Conservation (phyloP, 768 basidiomycete species). For the Phanerochaete carnosa region DNA sequence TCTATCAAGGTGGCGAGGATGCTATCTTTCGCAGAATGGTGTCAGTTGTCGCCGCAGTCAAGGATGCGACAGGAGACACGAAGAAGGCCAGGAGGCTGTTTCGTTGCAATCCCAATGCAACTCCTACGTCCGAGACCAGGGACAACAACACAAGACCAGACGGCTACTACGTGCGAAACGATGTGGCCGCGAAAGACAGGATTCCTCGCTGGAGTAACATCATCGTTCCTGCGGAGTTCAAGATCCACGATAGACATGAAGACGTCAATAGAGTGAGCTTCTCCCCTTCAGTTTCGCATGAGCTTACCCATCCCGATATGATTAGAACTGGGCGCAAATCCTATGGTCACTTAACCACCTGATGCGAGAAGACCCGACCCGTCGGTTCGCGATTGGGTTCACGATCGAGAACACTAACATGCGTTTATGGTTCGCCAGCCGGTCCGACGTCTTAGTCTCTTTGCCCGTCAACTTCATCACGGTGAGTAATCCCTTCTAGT, state of each 20-base stretch:
- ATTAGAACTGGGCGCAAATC: constrained; percentile 13
- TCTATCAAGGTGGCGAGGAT: background rate
- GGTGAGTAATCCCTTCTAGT: background rate
- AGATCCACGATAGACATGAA: background rate
- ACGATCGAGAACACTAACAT: constrained; percentile 22
- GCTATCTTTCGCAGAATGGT: background rate
- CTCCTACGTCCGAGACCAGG: background rate
- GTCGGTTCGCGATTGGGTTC: constrained; percentile 26
- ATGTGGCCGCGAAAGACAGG: background rate
- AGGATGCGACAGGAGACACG: background rate
- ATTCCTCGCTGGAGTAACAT: background rate
- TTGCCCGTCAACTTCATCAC: constrained; percentile 16
- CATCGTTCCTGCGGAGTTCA: background rate
- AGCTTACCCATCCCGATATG: background rate
- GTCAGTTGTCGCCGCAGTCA: background rate
- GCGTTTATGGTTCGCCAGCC: constrained; percentile 28
- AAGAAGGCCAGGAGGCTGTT: background rate
- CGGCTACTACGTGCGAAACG: background rate
- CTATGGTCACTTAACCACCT: constrained; percentile 25
- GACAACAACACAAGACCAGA: background rate
- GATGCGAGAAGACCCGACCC: constrained; percentile 26
- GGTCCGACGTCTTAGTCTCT: constrained; percentile 18
- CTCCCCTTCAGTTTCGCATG: background rate
- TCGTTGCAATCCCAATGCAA: background rate
- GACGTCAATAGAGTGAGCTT: background rate